Evolutionary conservation across 1,284 basidiomycete species (phyloP), one percentile per base, ranked within the genome.

Genomic region (Malassezia japonica): DNA sequence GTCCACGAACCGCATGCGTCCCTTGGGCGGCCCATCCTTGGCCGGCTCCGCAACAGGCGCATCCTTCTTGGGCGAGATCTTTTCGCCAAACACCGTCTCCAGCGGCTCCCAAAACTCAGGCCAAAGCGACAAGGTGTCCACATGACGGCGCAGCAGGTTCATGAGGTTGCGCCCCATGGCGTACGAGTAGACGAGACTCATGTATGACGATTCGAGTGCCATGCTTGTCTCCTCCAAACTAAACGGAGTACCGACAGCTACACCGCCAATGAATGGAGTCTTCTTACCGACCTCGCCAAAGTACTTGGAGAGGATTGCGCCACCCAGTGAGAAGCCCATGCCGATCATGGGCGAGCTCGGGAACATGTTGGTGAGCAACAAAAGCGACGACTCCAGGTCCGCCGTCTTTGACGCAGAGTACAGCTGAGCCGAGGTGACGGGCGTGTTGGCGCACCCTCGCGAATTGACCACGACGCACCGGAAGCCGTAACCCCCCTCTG

Each of bases 261-360:
- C 83, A 23, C 81, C 89, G 9, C 59, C 67, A 1, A 63, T 51
- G 16, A 98, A 75, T n/a, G 87, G 81, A 55, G 83, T 85, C 8
- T 77, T 66, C n/a, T 80, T 78, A 8, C 85, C 85, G 68, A 91
- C 85, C 74, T 94, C 84, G 6, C 86, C 89, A 42, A 92, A 76
- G 74, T 94, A 95, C 57, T 87, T 81, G n/a, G 87, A 84, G 57
- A 98, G 76, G 35, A 96, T 84, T 65, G 88, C 87, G 32, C 90
- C 87, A 44, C 92, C 94, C 39, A 99, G 81, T 3, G 88, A 94
- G 76, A 95, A 98, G 6, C 89, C 89, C 24, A 94, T 76, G 10
- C 87, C 92, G 28, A 91, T 76, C 33, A 96, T 76, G 6, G 84
- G 85, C 0, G 90, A 87, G 20, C 79, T 75, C 2, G 94, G 90